A percentile compares a stretch with the other conserved stretches of the same genome.
Evolutionary conservation across 768 basidiomycete species (phyloP).

Genomic region (Hortiboletus campestris): DNA sequence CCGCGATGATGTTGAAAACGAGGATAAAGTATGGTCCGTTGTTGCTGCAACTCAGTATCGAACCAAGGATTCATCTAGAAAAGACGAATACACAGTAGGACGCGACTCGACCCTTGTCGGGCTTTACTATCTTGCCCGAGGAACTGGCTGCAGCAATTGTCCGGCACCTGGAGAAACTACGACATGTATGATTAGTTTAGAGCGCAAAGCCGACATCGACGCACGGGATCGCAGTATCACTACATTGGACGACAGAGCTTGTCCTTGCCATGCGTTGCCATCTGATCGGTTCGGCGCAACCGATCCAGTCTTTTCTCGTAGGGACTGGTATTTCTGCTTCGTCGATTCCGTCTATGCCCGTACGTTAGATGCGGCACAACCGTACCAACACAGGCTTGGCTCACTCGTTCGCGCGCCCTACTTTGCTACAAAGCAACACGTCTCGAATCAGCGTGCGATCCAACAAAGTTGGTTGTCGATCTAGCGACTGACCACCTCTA

Average conservation of each 20-base stretch:
- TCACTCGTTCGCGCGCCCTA: neutral
- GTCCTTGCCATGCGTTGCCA: neutral
- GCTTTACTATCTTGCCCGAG: no score
- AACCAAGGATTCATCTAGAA: neutral
- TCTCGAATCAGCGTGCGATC: neutral
- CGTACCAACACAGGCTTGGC: neutral
- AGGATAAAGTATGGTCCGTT: no score
- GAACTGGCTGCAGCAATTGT: no score
- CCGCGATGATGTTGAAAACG: neutral
- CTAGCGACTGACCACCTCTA: conserved; percentile 1
- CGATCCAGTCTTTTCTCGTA: neutral
- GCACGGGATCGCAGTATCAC: no score
- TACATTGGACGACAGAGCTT: no score
- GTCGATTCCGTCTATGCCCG: neutral
- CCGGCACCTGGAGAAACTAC: neutral
- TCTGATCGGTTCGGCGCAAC: neutral
- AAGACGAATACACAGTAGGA: neutral
- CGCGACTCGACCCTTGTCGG: neutral
- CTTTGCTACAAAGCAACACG: neutral
- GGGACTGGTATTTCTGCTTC: neutral
- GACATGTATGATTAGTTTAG: neutral
- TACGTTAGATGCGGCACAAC: neutral
- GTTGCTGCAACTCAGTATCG: neutral
- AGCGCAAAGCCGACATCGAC: neutral
- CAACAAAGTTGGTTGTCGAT: neutral